Evolutionary conservation across 371 early-diverging fungal genomes (phyloP), one percentile per base, ranked within the genome.

Genomic region (Rhizopus delemar): DNA sequence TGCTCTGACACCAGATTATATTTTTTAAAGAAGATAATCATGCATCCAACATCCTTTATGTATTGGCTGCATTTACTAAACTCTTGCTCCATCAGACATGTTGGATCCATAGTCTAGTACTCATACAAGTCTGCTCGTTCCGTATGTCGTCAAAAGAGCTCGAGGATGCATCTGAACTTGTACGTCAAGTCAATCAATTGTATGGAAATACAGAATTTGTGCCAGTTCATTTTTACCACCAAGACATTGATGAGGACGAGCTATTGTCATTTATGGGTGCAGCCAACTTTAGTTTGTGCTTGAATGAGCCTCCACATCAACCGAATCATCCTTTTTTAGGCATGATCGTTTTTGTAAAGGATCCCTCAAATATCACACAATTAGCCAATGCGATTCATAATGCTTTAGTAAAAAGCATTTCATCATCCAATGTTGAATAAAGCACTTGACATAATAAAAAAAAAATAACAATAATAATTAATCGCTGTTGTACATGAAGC

Each of bases 161-260:
- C 12, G 55, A 55, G 28, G 43, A 59, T 5, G 49, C 59, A 7
- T 59, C 62, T 39, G 68, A 68, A 29, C n/a, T 68, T 22, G 68
- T 57, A 7, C 68, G 68, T 8, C 68, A 68, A 36, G 63, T 63
- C 53, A 68, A 68, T 34, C 68, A 68, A 12, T n/a, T 68, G 8
- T 68, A 56, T 15, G 63, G 68, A 16, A 58, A 59, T 9, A 41
- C 43, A 16, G 59, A 68, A 12, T 63, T 38, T 41, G 68, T 68
- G 6, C 68, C 68, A 33, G 59, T 68, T 32, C 68, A 68, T 34
- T 63, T 65, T 49, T 62, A 69, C 15, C 66, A 70, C 45, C 60
- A 70, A 51, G 56, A 60, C 6, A 29, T 70, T n/a, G 61, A 66
- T 51, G 22, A 43, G 6, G 66, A 62, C 11, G 66, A 65, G 39